Conservation (phyloP, 2,329 filamentous ascomycete genomes). For the Lasiodiplodia gonubiensis region DNA sequence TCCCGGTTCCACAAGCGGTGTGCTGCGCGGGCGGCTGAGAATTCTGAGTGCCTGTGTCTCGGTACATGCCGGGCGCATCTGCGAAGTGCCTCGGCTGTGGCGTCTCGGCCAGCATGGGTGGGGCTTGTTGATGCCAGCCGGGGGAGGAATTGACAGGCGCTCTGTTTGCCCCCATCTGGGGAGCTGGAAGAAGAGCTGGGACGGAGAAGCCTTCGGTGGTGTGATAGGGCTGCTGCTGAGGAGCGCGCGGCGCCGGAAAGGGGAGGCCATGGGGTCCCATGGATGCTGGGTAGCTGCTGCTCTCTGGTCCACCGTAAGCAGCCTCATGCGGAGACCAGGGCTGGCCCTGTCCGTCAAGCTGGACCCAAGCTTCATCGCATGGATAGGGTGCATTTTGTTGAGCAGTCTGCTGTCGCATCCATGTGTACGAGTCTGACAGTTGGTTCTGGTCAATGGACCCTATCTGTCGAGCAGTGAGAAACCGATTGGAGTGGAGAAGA, state of each 20-base stretch:
- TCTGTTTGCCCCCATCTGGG: neutral
- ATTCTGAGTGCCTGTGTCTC: neutral
- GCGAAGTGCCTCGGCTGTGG: neutral
- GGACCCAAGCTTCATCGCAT: neutral
- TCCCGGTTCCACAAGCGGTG: neutral
- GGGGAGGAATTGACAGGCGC: neutral
- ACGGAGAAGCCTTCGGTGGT: neutral
- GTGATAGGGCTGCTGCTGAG: neutral
- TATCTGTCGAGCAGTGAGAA: neutral
- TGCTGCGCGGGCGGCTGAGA: neutral
- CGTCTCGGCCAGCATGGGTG: neutral
- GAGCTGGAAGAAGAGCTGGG: neutral
- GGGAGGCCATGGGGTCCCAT: neutral
- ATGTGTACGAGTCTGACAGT: neutral
- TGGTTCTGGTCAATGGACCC: neutral
- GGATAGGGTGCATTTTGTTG: neutral
- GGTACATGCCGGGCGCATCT: neutral
- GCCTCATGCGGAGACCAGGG: slow-evolving; percentile 7
- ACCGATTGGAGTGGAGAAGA: neutral
- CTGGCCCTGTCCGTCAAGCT: neutral
- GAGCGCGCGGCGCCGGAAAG: neutral
- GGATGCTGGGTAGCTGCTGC: neutral
- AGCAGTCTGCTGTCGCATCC: neutral
- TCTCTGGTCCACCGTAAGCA: slow-evolving; percentile 4
- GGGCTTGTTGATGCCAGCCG: neutral